phyloP scores from a whole-genome alignment of 176 grass and related monocot genomes.

The Triticum turgidum region DNA sequence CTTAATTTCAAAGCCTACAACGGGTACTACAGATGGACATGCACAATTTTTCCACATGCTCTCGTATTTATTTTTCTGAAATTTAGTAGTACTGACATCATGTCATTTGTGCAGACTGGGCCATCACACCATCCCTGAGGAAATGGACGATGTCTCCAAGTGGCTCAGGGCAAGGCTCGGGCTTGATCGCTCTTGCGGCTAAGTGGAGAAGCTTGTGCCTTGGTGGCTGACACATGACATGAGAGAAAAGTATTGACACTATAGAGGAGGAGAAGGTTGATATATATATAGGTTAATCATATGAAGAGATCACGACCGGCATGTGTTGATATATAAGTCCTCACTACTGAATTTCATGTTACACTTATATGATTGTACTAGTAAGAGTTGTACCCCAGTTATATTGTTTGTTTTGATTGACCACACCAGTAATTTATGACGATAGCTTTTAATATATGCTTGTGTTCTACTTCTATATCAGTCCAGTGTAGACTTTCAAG shows the following conservation, averaged over 20 bases:
- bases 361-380: constrained; percentile 33
- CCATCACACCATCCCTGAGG: constrained; percentile 92
- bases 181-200: constrained; percentile 55
- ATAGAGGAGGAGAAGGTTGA: constrained; percentile 40
- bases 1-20: constrained; percentile 73
- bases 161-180: constrained; percentile 78
- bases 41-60: not conserved
- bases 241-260: constrained; percentile 34
- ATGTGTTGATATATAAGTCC: constrained; percentile 35
- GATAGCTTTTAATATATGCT: not conserved
- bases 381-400: constrained; percentile 24
- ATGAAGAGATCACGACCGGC: constrained; percentile 20
- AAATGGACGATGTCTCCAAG: constrained; percentile 90
- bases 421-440: constrained; percentile 37
- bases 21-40: constrained; percentile 58
- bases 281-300: constrained; percentile 30
- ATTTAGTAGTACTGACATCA: not conserved
- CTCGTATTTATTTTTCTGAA: not conserved
- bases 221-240: constrained; percentile 30
- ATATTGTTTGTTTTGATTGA: constrained; percentile 44
- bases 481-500: not conserved
- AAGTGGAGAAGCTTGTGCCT: not conserved
- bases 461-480: not conserved
- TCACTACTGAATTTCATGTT: constrained; percentile 34
- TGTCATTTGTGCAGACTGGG: constrained; percentile 57